Base-by-base conservation (phyloP, 176 grass and related monocot genomes). In the Avena eriantha region DNA sequence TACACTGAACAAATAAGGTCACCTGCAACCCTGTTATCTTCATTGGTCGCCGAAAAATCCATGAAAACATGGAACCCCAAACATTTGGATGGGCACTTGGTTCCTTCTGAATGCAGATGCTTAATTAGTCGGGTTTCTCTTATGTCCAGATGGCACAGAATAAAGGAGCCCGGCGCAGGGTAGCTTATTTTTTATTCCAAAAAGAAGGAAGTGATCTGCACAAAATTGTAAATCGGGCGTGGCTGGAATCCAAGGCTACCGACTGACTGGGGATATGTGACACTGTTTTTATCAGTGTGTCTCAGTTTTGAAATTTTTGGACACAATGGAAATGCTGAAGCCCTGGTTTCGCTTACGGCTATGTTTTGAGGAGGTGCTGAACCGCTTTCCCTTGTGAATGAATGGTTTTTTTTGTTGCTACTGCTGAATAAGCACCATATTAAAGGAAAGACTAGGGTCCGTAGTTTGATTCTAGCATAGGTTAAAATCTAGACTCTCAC, bases 401-500 rank as follows among this genome's bases (percentile, higher is more conserved):
- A 78, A 51, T 39, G 51, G 24, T 24, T 1, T 31, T 76, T 75
- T 24, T 65, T 15, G 17, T 39, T 55, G 51, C 31, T 78, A 57
- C 55, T 50, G 57, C 43, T 77, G 73, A 66, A 67, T 66, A 77
- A 78, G 76, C 76, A 56, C 9, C 51, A 35, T 31, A 57, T 19
- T 17, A 53, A 74, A 45, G 45, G 12, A 26, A 50, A 34, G 13
- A 24, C 5, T 48, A 48, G 43, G 43, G 10, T 47, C 70, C 23
- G 69, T 46, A 46, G 69, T 45, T 72, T 72, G 69, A 73, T 46
- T 73, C n/a, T 22, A 73, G 21, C 69, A 73, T 23, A 73, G 41
- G 69, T 15, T 47, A 7, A 22, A 72, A 23, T 73, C 41, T 4
- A 47, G 23, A 73, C 69, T 47, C 24, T 13, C 22, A 15, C 13